Base-by-base conservation (phyloP, 2,329 filamentous ascomycete genomes). In the Trichoderma harzianum region DNA sequence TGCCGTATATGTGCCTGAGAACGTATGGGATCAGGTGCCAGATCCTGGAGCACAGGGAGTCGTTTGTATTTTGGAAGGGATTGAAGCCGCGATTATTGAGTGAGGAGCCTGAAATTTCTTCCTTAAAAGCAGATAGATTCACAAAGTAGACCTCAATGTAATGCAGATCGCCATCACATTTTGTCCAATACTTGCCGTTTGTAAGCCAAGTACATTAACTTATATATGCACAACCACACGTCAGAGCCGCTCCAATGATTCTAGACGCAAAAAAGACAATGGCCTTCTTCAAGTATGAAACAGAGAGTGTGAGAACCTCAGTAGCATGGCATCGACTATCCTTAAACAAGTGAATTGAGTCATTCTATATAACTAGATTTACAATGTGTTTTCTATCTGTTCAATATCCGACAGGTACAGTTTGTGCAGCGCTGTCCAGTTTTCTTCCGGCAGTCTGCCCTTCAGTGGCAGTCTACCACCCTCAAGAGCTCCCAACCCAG, bases 391-490 rank as follows among this genome's bases (percentile, higher is more conserved):
- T 32, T 69, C 67, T 62, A 69, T 69, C 67, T 62, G 57, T 30
- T 69, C 67, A 30, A 69, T 69, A 30, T 69, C 67, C n/a, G 67
- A 61, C 30, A 69, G 32, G 7, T 69, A 69, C 39, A 62, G 6
- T 18, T 69, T 61, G 16, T 69, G 67, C 39, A 69, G 21, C 5
- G 67, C 58, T 16, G 39, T 62, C 67, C 67, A 69, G 11, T 87
- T 87, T 24, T 86, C 87, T 1, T 87, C 87, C 1, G 87, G 85
- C 70, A 91, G 84, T 1, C 88, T 88, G 1, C 88, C 88, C 47
- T 82, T 80, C 47, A 91, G 80, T 3, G 89, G 90, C 74, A 91
- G 77, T 70, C 90, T 82, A 7, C 86, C 89, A 14, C 89, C 89
- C 72, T 90, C 88, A 70, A 82, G 79, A 67, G 88, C 87, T 1